Conservation (phyloP, 306 rosid species). For the Urtica urens region DNA sequence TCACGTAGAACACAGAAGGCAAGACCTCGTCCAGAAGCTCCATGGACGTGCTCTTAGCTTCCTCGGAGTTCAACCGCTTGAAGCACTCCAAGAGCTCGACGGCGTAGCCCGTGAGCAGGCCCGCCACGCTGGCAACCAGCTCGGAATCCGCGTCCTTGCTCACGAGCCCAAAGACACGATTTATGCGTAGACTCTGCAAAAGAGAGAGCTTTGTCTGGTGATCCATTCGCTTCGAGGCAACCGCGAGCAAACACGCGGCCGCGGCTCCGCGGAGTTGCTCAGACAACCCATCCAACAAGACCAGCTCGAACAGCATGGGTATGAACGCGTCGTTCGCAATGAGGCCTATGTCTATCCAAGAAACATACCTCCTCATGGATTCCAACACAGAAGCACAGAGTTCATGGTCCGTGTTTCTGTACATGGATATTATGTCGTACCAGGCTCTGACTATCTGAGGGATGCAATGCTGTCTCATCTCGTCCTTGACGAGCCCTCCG, state of each 20-base stretch:
- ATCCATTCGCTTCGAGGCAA: conserved; percentile 82
- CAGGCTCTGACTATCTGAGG: conserved; percentile 62
- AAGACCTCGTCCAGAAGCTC: conserved; percentile 69
- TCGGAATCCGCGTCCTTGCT: conserved; percentile 50
- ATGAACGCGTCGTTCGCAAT: conserved; percentile 69
- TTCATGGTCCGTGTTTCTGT: conserved; percentile 52
- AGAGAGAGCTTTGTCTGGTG: conserved; percentile 54
- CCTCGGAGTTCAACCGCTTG: conserved; percentile 64
- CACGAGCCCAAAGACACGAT: conserved; percentile 57
- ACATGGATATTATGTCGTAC: conserved; percentile 57
- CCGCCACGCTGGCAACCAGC: conserved; percentile 49
- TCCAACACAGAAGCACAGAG: conserved; percentile 61
- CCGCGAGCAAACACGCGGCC: conserved; percentile 74
- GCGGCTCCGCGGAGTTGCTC: conserved; percentile 75
- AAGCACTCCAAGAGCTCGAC: conserved; percentile 82
- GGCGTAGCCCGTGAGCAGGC: conserved; percentile 77
- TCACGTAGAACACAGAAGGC: conserved; percentile 67
- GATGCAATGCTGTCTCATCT: conserved; percentile 78
- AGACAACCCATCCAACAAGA: conserved; percentile 49
- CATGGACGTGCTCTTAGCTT: conserved; percentile 53
- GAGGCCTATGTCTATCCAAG: conserved; percentile 90
- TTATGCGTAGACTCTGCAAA: conserved; percentile 71
- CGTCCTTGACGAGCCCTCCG: conserved; percentile 67
- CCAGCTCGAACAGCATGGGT: conserved; percentile 71
- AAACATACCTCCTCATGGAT: conserved; percentile 66